A percentile compares a stretch with the other conserved stretches of the same genome.
Evolutionary conservation across 2,329 filamentous ascomycete species (phyloP).

Genomic region (Xylaria sp.): DNA sequence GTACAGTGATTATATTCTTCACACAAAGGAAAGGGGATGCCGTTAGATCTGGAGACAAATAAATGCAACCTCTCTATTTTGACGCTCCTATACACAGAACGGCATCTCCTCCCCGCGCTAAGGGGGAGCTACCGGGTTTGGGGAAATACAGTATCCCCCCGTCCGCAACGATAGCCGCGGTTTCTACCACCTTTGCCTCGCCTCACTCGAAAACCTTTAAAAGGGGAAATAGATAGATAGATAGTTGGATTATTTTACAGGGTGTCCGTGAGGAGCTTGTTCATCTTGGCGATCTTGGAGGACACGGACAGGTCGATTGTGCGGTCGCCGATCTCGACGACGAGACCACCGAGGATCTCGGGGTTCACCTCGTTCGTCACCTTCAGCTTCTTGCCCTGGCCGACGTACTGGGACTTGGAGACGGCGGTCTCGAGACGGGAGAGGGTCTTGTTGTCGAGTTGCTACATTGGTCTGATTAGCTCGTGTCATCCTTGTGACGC

Average conservation of each 20-base stretch:
- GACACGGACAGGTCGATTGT: slow-evolving; percentile 98
- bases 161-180: slow-evolving; percentile 38
- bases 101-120: slow-evolving; percentile 38
- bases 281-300: slow-evolving; percentile 95
- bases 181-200: slow-evolving; percentile 31
- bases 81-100: slow-evolving; percentile 49
- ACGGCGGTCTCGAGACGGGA: slow-evolving; percentile 87
- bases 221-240: slow-evolving; percentile 28
- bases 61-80: slow-evolving; percentile 50
- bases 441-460: slow-evolving; percentile 89
- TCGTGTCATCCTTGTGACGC: neutral
- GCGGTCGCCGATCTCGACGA: slow-evolving; percentile 97
- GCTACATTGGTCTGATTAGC: slow-evolving; percentile 36
- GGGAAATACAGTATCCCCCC: slow-evolving; percentile 17
- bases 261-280: slow-evolving; percentile 97
- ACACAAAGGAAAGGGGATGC: slow-evolving; percentile 38
- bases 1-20: slow-evolving; percentile 38
- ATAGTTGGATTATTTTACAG: slow-evolving; percentile 74
- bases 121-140: slow-evolving; percentile 32
- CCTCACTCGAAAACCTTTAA: slow-evolving; percentile 42
- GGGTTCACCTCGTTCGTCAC: slow-evolving; percentile 95
- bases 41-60: slow-evolving; percentile 36
- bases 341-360: slow-evolving; percentile 90
- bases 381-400: slow-evolving; percentile 97
- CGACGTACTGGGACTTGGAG: slow-evolving; percentile 87